Evolutionary conservation across 1,284 basidiomycete species (phyloP), one percentile per base, ranked within the genome.

Genomic region (Volvariella surrecta): DNA sequence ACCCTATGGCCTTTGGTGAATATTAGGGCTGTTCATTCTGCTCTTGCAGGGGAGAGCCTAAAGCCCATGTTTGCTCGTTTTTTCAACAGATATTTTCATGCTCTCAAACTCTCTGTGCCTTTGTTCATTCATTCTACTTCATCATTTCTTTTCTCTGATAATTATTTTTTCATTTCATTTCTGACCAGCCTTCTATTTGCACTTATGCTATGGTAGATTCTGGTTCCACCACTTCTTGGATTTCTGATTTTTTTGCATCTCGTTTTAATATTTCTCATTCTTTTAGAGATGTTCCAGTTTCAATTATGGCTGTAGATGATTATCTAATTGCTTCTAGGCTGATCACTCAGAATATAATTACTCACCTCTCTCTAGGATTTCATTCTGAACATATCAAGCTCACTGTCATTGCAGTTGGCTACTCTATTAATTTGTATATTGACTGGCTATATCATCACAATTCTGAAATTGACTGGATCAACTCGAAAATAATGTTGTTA

Each of bases 121-220:
- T 9, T 15, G 9, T 31, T 31, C 15, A 22, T 50, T 46, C 49
- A 50, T 38, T 15, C 46, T 50, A 44, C 46, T 21, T n/a, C 32
- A 38, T 31, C 42, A 19, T 32, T 45, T 48, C 32, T 48, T 32
- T 42, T 32, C 45, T 53, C 52, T 24, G 24, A 45, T 31, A 34
- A 53, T 17, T 64, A 67, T 54, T 66, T 67, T 45, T 60, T 66
- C 41, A 51, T 67, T 31, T 46, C 52, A 62, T 66, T 37, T 61
- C 61, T 30, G 49, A 56, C 38, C 42, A 45, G 39, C 51, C 52
- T 45, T 54, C 58, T 16, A 51, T 66, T 55, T 34, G 44, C 3
- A 56, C 56, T n/a, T 56, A 50, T 46, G 62, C 60, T 24, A 52
- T 68, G 11, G 44, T 68, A 19, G 64, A 69, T 47, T 60, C 43